Conservation (phyloP, 352 stramenopile species). For the Phytophthora macrochlamydospora region DNA sequence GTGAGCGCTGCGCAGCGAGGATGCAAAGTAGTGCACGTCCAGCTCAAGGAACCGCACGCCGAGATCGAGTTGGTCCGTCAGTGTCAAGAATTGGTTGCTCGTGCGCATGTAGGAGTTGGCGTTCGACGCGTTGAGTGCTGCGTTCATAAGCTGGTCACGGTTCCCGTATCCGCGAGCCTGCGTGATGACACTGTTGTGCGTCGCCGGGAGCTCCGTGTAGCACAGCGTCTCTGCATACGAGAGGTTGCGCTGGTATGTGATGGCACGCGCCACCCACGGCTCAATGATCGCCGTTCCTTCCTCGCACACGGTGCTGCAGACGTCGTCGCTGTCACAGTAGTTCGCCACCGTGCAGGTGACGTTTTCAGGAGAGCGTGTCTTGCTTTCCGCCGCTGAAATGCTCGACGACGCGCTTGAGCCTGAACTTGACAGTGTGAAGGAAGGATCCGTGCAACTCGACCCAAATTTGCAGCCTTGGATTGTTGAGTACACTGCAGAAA, state of each 20-base stretch:
- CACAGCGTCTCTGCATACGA: constrained; percentile 72
- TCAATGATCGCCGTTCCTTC: constrained; percentile 55
- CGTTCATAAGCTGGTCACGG: constrained; percentile 73
- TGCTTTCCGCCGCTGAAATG: constrained; percentile 19
- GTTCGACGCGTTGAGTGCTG: constrained; percentile 50
- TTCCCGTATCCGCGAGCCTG: constrained; percentile 65
- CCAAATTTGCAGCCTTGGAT: constrained; percentile 50
- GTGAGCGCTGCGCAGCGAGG: constrained; percentile 61
- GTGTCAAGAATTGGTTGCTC: constrained; percentile 72
- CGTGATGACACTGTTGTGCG: constrained; percentile 81
- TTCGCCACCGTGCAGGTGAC: constrained; percentile 55
- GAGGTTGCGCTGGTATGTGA: constrained; percentile 72
- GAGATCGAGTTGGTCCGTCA: constrained; percentile 78
- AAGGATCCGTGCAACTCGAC: constrained; percentile 44
- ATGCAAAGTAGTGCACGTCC: constrained; percentile 79
- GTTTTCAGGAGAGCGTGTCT: constrained; percentile 43
- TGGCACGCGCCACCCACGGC: constrained; percentile 63
- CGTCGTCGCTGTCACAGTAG: constrained; percentile 60
- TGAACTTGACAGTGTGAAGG: constrained; percentile 39
- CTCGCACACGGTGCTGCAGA: constrained; percentile 66
- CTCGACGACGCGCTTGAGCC: constrained; percentile 23
- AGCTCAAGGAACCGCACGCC: constrained; percentile 75
- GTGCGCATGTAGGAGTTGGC: constrained; percentile 57
- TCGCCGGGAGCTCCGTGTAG: constrained; percentile 63
- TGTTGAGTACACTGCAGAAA: constrained; percentile 44